These are phyloP conservation scores for Chalciporus sp. DNA, from an alignment of 1,284 basidiomycete genomes.

Conservation along the genomic window DNA sequence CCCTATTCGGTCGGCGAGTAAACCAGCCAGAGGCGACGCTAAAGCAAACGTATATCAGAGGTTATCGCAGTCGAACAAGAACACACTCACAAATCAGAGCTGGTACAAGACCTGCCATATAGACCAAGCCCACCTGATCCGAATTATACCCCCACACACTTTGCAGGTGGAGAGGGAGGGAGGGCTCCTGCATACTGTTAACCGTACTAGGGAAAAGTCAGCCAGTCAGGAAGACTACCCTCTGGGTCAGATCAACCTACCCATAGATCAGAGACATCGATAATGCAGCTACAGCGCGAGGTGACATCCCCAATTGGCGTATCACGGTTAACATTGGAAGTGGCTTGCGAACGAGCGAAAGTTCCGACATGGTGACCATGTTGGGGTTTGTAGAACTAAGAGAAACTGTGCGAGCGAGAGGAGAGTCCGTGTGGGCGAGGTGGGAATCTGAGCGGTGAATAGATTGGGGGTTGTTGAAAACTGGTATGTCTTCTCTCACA, in stretches of 20 bases:
- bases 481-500: background rate
- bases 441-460: background rate
- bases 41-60: constrained; percentile 7
- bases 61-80: background rate
- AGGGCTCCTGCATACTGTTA: constrained; percentile 59
- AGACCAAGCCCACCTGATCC: constrained; percentile 67
- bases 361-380: constrained; percentile 12
- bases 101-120: constrained; percentile 70
- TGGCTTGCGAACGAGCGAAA: constrained; percentile 30
- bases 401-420: constrained; percentile 1
- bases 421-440: no score
- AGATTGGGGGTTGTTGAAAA: background rate
- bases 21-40: constrained; percentile 68
- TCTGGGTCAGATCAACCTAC: constrained; percentile 36
- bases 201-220: constrained; percentile 45
- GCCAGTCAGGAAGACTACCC: background rate
- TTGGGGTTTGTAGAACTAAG: background rate
- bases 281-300: constrained; percentile 58
- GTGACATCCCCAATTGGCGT: constrained; percentile 48
- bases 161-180: constrained; percentile 68
- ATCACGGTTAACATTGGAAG: constrained; percentile 46
- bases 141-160: constrained; percentile 62
- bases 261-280: constrained; percentile 61
- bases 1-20: constrained; percentile 62
- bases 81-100: constrained; percentile 59